Evolutionary conservation across 352 stramenopile species (phyloP).

Genomic region (Phytophthora citrophthora): DNA sequence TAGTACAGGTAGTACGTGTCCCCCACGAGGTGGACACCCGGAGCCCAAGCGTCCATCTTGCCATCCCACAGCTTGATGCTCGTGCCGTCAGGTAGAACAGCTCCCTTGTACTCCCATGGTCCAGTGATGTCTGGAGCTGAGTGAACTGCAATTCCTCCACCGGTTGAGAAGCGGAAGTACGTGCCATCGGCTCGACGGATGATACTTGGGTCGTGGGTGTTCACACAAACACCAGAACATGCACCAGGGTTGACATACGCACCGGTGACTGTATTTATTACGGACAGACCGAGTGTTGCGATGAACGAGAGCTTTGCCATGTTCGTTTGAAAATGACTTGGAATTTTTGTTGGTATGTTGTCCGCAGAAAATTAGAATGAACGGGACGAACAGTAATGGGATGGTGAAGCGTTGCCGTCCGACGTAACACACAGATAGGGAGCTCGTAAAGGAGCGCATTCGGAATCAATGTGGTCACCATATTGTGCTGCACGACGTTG

Average conservation of each 20-base stretch:
- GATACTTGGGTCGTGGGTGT: conserved; percentile 36
- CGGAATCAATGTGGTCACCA: no score
- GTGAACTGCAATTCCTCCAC: conserved; percentile 23
- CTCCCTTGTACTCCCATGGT: conserved; percentile 30
- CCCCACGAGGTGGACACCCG: conserved; percentile 24
- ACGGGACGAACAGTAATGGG: background rate
- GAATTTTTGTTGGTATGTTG: no score
- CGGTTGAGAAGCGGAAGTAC: conserved; percentile 39
- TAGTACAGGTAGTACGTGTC: conserved; percentile 41
- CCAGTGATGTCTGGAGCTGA: conserved; percentile 18
- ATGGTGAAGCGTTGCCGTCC: no score
- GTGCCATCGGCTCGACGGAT: conserved; percentile 32
- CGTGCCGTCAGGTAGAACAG: conserved; percentile 31
- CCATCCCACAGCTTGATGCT: conserved; percentile 36
- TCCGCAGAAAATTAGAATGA: background rate
- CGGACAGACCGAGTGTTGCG: conserved; percentile 7
- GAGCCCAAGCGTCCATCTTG: conserved; percentile 29
- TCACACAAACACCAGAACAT: conserved; percentile 25
- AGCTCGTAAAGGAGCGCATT: no score
- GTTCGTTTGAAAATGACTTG: background rate
- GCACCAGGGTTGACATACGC: conserved; percentile 16
- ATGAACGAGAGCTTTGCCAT: conserved; percentile 3
- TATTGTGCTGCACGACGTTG: no score
- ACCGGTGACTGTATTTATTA: conserved; percentile 2
- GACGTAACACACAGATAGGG: no score